Base-by-base conservation (phyloP, 1,284 basidiomycete species). In the Moesziomyces sp. region DNA sequence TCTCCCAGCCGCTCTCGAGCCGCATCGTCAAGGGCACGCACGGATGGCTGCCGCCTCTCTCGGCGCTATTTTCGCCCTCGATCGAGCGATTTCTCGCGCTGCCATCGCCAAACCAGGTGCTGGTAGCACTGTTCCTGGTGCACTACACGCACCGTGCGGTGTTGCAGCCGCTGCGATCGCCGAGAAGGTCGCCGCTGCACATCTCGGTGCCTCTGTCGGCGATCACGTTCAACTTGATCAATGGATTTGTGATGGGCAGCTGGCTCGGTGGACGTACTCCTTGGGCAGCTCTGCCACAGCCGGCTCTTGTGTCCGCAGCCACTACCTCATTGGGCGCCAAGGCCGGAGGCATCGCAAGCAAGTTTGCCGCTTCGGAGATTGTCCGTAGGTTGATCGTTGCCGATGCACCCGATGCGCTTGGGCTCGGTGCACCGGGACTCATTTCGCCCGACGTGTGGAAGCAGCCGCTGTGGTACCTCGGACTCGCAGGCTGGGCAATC, bases 111-210 rank as follows among this genome's bases (percentile, higher is more conserved):
- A 87, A 89, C 46, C 86, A 86, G 24, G 71, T 93, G 28, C 87
- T 93, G 50, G 86, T 88, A 18, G 72, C 84, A 0, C 86, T 91
- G 53, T 96, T 88, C 84, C 82, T 93, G 46, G 74, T 88, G 1
- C 94, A 97, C 86, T 97, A 97, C 84, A 74, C 88, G 52, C 93
- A 96, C 84, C 90, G 94, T 43, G 90, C 93, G 5, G 63, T 97
- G 61, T 82, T 96, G 33, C 91, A 90, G 0, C 94, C 94, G 7
- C 86, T 95, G 11, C 89, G 92, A 55, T 91, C 92, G 0, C 92
- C 94, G 0, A 90, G 89, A 23, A 89, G 94, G 38, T 92, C 92
- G 1, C 91, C 90, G 64, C 86, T 91, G 16, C 92, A 95, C 84
- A 81, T 93, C 58, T 83, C 86, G 46, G 90, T 96, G 3, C 86